Evolutionary conservation across 2,329 filamentous ascomycete species (phyloP).

Genomic region (Aspergillus glaucus): DNA sequence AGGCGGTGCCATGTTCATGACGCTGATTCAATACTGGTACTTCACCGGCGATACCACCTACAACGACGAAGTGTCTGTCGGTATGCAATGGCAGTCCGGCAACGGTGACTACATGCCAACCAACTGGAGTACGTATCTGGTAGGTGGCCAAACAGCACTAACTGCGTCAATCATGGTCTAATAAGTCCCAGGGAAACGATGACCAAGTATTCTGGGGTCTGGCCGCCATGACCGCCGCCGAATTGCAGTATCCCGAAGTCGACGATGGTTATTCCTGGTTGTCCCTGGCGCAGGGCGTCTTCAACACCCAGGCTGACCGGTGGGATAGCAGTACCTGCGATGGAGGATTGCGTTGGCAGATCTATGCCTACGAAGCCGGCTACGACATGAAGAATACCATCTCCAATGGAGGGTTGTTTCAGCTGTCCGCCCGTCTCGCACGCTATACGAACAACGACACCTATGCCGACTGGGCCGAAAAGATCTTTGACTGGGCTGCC

Average conservation of each 20-base stretch:
- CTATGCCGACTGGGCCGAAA: conserved; percentile 72
- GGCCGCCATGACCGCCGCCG: conserved; percentile 70
- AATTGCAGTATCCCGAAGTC: conserved; percentile 68
- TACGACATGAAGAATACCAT: conserved; percentile 55
- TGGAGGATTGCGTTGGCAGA: conserved; percentile 80
- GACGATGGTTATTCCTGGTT: conserved; percentile 66
- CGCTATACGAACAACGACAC: conserved; percentile 73
- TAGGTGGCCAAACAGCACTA: not conserved
- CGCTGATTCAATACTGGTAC: conserved; percentile 78
- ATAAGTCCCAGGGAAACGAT: conserved; percentile 39
- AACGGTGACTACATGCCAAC: conserved; percentile 71
- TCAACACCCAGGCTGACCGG: conserved; percentile 67
- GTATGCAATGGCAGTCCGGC: conserved; percentile 68
- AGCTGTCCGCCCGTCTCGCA: conserved; percentile 60
- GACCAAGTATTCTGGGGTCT: conserved; percentile 75
- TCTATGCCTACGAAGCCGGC: conserved; percentile 70
- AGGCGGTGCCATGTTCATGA: conserved; percentile 63
- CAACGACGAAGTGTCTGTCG: conserved; percentile 61
- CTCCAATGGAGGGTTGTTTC: conserved; percentile 54
- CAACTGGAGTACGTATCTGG: conserved; percentile 40
- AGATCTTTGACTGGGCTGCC: conserved; percentile 55
- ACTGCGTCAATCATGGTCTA: not conserved
- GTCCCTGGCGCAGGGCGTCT: conserved; percentile 69
- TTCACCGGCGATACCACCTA: conserved; percentile 69
- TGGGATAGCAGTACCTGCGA: conserved; percentile 64